phyloP scores from a whole-genome alignment of 371 early-diverging fungal genomes.

The Mycotypha africana region DNA sequence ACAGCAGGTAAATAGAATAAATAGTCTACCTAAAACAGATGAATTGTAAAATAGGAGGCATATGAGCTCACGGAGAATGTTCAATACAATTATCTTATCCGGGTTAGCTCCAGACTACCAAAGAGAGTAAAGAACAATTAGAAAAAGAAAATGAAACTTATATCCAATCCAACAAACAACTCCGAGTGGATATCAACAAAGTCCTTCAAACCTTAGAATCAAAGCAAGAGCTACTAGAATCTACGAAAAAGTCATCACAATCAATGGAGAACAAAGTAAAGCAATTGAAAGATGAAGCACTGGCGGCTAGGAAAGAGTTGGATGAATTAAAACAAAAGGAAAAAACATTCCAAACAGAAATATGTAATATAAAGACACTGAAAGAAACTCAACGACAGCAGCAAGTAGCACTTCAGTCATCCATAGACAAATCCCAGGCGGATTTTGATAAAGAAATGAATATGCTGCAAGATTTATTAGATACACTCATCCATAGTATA shows the following conservation, averaged over 20 bases:
- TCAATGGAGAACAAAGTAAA: slow-evolving; percentile 24
- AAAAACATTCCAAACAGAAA: slow-evolving; percentile 18
- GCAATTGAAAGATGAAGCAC: slow-evolving; percentile 31
- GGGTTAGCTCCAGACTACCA: slow-evolving; percentile 24
- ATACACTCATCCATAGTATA: slow-evolving; percentile 10
- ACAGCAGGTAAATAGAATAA: slow-evolving; percentile 8
- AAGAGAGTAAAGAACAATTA: slow-evolving; percentile 17
- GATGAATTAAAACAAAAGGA: slow-evolving; percentile 28
- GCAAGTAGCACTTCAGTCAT: slow-evolving; percentile 14
- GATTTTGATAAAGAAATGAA: slow-evolving; percentile 21
- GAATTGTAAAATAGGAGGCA: no score
- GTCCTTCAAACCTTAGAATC: slow-evolving; percentile 34
- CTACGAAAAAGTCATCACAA: slow-evolving; percentile 23
- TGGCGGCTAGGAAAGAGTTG: slow-evolving; percentile 32
- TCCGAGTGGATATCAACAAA: slow-evolving; percentile 32
- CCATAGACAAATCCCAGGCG: slow-evolving; percentile 15
- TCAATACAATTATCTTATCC: neutral
- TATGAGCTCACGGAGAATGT: neutral
- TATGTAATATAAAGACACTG: slow-evolving; percentile 15
- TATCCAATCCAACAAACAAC: slow-evolving; percentile 29
- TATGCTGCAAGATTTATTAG: slow-evolving; percentile 10
- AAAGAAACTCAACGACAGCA: slow-evolving; percentile 23
- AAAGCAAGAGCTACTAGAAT: slow-evolving; percentile 33
- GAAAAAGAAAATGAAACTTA: slow-evolving; percentile 28
- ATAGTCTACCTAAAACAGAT: neutral